Evolutionary conservation across 2,329 filamentous ascomycete species (phyloP).

Genomic region (Epichloe sibirici): DNA sequence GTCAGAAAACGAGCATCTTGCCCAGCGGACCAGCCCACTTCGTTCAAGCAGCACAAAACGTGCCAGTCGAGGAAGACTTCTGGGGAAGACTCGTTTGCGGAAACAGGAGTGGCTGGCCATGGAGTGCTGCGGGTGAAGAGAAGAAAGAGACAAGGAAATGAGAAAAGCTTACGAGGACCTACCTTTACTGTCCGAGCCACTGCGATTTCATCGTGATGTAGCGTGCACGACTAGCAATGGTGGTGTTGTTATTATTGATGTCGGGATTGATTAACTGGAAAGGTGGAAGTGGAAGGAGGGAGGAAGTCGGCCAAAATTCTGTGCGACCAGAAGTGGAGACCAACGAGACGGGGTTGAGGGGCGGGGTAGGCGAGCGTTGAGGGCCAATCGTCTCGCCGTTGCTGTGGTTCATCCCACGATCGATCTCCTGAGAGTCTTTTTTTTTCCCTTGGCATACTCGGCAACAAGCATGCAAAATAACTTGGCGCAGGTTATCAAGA

Average conservation of each 20-base stretch:
- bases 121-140: conserved; percentile 13
- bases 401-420: too few species aligned
- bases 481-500: too few species aligned
- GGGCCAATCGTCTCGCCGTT: too few species aligned
- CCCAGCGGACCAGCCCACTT: conserved; percentile 25
- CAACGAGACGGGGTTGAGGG: too few species aligned
- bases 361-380: too few species aligned
- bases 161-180: not conserved
- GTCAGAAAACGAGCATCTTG: not conserved
- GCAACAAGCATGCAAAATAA: too few species aligned
- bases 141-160: not conserved
- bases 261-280: not conserved
- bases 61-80: conserved; percentile 22
- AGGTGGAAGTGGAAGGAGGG: not conserved
- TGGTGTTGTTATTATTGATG: not conserved
- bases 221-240: not conserved
- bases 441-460: too few species aligned
- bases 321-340: not conserved
- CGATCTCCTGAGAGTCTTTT: too few species aligned
- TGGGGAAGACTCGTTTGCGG: conserved; percentile 21
- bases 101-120: conserved; percentile 19
- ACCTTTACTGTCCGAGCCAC: not conserved
- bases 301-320: not conserved
- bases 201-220: not conserved
- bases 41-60: conserved; percentile 24